phyloP scores from a whole-genome alignment of 1,284 basidiomycete species.

The Ganoderma lucidum region DNA sequence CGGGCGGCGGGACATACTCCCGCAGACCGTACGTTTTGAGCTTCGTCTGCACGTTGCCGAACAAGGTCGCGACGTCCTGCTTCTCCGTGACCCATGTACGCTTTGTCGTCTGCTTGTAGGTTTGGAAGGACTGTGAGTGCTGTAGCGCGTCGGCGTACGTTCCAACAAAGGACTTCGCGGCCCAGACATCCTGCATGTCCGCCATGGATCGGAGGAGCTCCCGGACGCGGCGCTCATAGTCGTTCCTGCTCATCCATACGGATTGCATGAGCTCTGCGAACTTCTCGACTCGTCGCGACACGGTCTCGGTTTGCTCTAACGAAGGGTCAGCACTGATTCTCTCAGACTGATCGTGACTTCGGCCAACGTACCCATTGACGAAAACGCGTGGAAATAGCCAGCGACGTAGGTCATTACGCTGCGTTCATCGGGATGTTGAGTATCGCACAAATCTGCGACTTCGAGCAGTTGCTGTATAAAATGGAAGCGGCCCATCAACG shows the following conservation, averaged over 20 bases:
- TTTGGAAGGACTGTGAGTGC: constrained; percentile 77
- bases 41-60: constrained; percentile 96
- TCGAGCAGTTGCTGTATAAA: constrained; percentile 87
- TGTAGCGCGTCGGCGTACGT: constrained; percentile 87
- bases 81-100: constrained; percentile 90
- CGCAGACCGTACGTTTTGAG: constrained; percentile 89
- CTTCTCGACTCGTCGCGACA: constrained; percentile 92
- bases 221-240: constrained; percentile 91
- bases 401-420: constrained; percentile 97
- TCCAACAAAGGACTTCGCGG: constrained; percentile 65
- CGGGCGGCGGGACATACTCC: constrained; percentile 83
- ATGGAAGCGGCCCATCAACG: constrained; percentile 10
- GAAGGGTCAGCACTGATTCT: background rate
- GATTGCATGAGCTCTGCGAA: constrained; percentile 96
- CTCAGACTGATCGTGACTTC: background rate
- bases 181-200: constrained; percentile 73
- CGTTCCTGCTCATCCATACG: constrained; percentile 86
- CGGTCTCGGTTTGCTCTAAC: constrained; percentile 93
- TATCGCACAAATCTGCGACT: constrained; percentile 96
- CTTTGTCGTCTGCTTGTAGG: constrained; percentile 89
- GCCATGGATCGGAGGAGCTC: constrained; percentile 75
- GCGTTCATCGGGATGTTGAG: constrained; percentile 89
- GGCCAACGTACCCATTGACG: constrained; percentile 82
- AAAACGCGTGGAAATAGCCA: constrained; percentile 98
- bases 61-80: constrained; percentile 88